Evolutionary conservation across 2,329 filamentous ascomycete species (phyloP), one percentile per base, ranked within the genome.

Genomic region (Ceratocystis huliohia): DNA sequence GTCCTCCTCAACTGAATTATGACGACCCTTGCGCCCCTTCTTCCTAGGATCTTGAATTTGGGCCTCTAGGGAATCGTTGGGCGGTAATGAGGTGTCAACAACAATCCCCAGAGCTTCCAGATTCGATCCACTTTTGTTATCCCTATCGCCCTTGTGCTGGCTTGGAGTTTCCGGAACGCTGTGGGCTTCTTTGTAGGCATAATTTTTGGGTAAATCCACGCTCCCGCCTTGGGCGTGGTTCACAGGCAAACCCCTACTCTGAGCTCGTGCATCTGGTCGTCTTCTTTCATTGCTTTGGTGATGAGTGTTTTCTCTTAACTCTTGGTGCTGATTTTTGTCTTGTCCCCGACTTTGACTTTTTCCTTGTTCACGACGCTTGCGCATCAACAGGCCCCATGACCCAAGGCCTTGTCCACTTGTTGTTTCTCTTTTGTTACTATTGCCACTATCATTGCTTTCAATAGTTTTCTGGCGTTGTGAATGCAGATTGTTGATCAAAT

Each of bases 101-200:
- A 61, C 66, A 41, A 67, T 65, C 5, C 56, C 66, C 13, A 67
- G 53, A 15, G 66, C 66, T 33, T 64, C 66, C 13, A 46, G 28
- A 22, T 62, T 41, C 7, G 28, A n/a, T 8, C 7, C 8, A 30
- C 53, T 61, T n/a, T 45, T 22, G 56, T 41, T 22, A 15, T 22
- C 15, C 5, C 28, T 37, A 1, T 15, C 17, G 3, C 3, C 50
- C 22, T 61, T 25, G 8, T 20, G 28, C 2, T 28, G 64, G n/a
- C 7, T 4, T 37, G 22, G 5, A 25, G 15, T n/a, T 37, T 6
- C n/a, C 4, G 28, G 7, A 37, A 15, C 22, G 28, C 28, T 30
- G 2, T 8, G 10, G 30, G 30, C 15, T 22, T 59, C 7, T 7
- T 59, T 37, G 7, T n/a, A 25, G 17, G 56, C 56, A 15, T 59